Percentiles rank a stretch among this genome's conserved stretches.
Evolutionary conservation across 2,329 filamentous ascomycete genomes (phyloP).

Genomic region (Trichoderma asperellum): DNA sequence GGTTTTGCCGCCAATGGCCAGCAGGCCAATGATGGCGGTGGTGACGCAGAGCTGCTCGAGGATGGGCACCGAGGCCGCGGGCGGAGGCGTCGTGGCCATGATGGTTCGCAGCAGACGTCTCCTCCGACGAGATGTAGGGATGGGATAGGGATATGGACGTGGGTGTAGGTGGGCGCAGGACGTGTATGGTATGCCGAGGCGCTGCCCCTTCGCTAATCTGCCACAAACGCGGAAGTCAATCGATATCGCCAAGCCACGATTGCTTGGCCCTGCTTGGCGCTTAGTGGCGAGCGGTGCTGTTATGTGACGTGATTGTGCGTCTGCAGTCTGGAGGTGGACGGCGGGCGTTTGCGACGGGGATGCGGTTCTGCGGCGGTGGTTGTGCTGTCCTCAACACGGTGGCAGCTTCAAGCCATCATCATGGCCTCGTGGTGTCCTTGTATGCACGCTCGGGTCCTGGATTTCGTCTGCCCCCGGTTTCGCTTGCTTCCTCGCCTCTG

Average conservation of each 20-base stretch:
- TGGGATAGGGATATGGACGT: neutral
- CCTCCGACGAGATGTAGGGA: too few relatives aligned
- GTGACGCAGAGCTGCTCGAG: conserved; percentile 41
- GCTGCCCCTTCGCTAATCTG: neutral
- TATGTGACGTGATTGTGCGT: neutral
- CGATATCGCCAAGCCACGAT: conserved; percentile 23
- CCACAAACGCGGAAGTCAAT: conserved; percentile 6
- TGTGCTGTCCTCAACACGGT: conserved; percentile 15
- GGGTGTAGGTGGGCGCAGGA: neutral
- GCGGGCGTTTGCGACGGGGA: neutral
- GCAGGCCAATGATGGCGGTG: conserved; percentile 45
- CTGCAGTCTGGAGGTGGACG: neutral
- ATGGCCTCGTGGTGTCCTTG: neutral
- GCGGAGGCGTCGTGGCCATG: conserved; percentile 11
- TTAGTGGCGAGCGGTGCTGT: neutral
- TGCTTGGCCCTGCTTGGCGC: conserved; percentile 11
- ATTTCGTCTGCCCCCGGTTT: neutral
- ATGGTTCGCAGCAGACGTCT: too few relatives aligned
- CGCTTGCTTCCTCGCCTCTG: neutral
- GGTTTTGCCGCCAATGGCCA: conserved; percentile 42
- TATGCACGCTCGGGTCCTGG: neutral
- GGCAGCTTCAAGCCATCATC: conserved; percentile 21
- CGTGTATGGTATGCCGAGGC: neutral
- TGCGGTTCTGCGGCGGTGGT: conserved; percentile 2
- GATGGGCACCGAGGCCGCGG: conserved; percentile 16